Base-by-base conservation (phyloP, 208 protist species). In the Acanthamoeba divionensis region DNA sequence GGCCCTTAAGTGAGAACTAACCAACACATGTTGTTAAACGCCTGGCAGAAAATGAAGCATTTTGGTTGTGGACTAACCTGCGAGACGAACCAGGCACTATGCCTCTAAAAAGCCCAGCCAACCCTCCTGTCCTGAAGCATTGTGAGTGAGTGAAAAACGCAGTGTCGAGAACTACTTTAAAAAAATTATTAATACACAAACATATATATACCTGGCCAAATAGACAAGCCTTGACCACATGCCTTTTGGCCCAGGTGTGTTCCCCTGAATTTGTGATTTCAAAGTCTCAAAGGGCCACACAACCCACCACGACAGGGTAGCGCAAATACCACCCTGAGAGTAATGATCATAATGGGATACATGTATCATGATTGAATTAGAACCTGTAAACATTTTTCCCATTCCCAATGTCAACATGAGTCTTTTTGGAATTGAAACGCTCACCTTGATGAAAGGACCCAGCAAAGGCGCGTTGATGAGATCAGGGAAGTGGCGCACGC, bases 241-340 rank as follows among this genome's bases (percentile, higher is more conserved):
- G 52, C 36, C 26, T 29, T 91, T 57, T 18, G 88, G 88, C 3
- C 88, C 88, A 24, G 88, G 88, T 13, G 88, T 91, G 67, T 87
- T 87, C 18, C 65, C 88, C 80, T 91, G 88, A 13, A 91, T 65
- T 26, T 91, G 88, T 36, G 88, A 91, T 54, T 91, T 91, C 60
- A 91, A 45, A 41, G 69, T 85, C 31, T 91, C 88, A 65, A 91
- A 91, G 10, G 88, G 88, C 88, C 88, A 91, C 41, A 91, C 71
- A 33, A 91, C 45, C 57, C 65, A 83, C 88, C 88, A 91, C 36
- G 65, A 82, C 0, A 87, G 29, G 36, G 88, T 91, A 26, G 75
- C 44, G 24, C 88, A 91, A 18, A 91, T 6, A 10, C 65, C 69
- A 13, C 88, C 79, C 79, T 83, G 57, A 9, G 63, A 33, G 50